phyloP scores from a whole-genome alignment of 208 protist species.

The Trypanosoma boissoni region DNA sequence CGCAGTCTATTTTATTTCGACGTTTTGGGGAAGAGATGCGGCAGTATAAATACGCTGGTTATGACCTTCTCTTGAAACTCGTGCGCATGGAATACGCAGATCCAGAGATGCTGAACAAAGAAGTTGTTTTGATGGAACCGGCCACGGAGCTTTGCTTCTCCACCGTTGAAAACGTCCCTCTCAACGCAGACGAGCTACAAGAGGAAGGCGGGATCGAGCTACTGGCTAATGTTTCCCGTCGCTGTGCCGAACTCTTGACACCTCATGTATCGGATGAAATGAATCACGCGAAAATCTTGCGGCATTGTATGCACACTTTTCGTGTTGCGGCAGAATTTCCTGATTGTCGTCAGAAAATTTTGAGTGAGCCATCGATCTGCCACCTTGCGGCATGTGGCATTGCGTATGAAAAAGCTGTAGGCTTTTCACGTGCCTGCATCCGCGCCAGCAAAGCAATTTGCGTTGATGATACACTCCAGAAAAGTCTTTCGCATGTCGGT shows the following conservation, averaged over 20 bases:
- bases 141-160: constrained; percentile 88
- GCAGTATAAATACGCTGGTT: constrained; percentile 95
- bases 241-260: constrained; percentile 77
- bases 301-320: constrained; percentile 80
- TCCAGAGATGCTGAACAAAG: constrained; percentile 61
- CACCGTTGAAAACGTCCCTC: constrained; percentile 87
- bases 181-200: constrained; percentile 94
- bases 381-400: constrained; percentile 64
- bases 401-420: constrained; percentile 40
- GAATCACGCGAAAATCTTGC: constrained; percentile 53
- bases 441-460: constrained; percentile 68
- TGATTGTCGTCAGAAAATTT: constrained; percentile 69
- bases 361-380: constrained; percentile 39
- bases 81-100: constrained; percentile 71
- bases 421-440: constrained; percentile 71
- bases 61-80: constrained; percentile 82
- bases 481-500: constrained; percentile 56
- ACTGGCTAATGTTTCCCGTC: constrained; percentile 51
- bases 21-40: constrained; percentile 67
- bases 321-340: constrained; percentile 59
- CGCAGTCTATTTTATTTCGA: constrained; percentile 93
- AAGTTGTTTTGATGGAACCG: constrained; percentile 66
- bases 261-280: constrained; percentile 38
- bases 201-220: constrained; percentile 89
- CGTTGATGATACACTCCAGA: constrained; percentile 59